A percentile compares a stretch with the other conserved stretches of the same genome.
These are phyloP conservation scores for Diplodia scrobiculata DNA, from an alignment of 2,329 filamentous ascomycete genomes.

Conservation along the genomic window DNA sequence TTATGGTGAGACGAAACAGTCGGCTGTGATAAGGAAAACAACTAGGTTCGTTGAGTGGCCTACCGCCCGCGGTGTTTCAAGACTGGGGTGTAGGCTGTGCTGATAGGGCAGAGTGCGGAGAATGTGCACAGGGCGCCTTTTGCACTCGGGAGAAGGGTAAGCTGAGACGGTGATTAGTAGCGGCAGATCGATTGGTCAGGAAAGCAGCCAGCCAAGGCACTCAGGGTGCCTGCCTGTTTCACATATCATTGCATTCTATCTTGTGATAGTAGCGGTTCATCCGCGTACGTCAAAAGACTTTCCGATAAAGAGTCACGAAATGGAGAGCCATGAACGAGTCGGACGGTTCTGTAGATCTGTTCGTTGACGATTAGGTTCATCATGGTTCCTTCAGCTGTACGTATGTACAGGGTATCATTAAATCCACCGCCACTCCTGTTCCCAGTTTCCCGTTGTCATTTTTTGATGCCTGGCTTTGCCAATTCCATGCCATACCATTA, in stretches of 20 bases:
- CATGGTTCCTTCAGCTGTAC: conserved; percentile 8
- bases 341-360: neutral
- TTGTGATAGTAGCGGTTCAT: neutral
- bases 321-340: neutral
- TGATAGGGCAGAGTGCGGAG: neutral
- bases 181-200: neutral
- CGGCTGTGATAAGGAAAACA: neutral
- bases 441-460: neutral
- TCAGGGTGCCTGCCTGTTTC: neutral
- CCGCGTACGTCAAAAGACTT: too few relatives aligned
- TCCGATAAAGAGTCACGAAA: too few relatives aligned
- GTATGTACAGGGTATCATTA: conserved; percentile 26
- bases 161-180: neutral
- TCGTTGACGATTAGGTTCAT: conserved; percentile 2
- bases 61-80: neutral
- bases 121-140: neutral
- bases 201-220: neutral
- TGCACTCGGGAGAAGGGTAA: neutral
- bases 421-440: neutral
- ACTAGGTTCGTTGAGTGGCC: neutral
- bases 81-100: neutral
- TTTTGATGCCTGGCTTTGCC: neutral
- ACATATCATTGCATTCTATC: neutral
- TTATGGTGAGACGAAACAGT: neutral
- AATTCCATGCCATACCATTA: conserved; percentile 6